Base-by-base conservation (phyloP, 176 grass and related monocot species). In the Calamus simplicifolius region DNA sequence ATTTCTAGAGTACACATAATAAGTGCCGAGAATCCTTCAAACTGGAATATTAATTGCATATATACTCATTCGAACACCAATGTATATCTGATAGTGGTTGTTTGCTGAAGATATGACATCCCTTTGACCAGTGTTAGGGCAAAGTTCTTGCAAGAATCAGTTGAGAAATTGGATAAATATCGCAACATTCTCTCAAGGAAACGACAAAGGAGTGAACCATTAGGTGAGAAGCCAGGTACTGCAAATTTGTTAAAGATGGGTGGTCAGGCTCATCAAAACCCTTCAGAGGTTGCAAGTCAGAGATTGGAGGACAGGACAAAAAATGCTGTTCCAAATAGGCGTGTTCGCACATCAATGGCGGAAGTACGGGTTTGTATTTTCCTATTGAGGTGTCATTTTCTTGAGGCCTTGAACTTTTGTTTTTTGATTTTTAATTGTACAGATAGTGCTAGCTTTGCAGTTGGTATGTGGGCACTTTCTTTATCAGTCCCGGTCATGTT, bases 341-440 rank as follows among this genome's bases (percentile, higher is more conserved):
- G 85, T 0, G 76, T 77, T 61, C 81, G 89, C 58, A 89, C 89
- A 15, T 95, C 85, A 15, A 56, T 89, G 38, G 49, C 57, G 0
- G 89, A 95, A 55, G 73, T 78, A 59, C 78, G 87, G 82, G 87
- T 91, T 72, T 64, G 79, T 76, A 76, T 73, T 58, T 78, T 78
- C 48, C 5, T 75, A 50, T 59, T 52, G 25, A 57, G 13, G 17
- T 75, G 30, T 74, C 52, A 31, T 58, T 16, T 18, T 55, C 10
- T 26, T 51, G 19, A 66, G 25, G 26, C 25, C 19, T 31, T 53
- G 49, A 62, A 43, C 35, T 43, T 43, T 12, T 43, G 35, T 8
- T 3, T 7, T 12, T 43, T 7, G 8, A 12, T 43, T 43, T 35
- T 43, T 43, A 43, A 43, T 43, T 43, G 35, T 43, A 43, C 3